Evolutionary conservation across 352 stramenopile species (phyloP), one percentile per base, ranked within the genome.

Genomic region (Blastocystis sp.): DNA sequence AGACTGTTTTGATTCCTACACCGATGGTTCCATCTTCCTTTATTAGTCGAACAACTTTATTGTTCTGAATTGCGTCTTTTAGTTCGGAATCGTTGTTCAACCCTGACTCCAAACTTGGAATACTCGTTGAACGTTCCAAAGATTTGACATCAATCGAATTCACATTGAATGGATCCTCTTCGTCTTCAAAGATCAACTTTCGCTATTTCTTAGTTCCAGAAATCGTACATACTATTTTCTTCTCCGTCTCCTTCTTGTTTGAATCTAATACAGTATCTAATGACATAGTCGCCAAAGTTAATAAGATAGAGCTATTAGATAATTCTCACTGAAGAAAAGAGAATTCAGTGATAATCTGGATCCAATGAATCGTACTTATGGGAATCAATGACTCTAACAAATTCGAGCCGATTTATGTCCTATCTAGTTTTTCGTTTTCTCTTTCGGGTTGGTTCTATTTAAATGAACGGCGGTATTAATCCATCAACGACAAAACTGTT

Each of bases 401-500:
- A 46, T 9, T 46, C 9, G 39, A 2, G 3, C 39, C 9, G 39
- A 46, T 46, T 46, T 46, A 9, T 46, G 39, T 46, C 39, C 2
- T 9, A 46, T 46, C 9, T 9, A 46, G n/a, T 46, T 46, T 9
- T 46, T 46, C 39, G 3, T 9, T 46, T 46, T 46, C 39, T 46
- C 39, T 9, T 46, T 46, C 3, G 39, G 9, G 9, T 9, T 46
- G 9, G 39, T 46, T 42, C 59, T 19, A 69, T 69, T 12, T 42
- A 78, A 43, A 83, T 83, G 71, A 83, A 83, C 54, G 71, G 46
- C 7, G 27, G 29, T 43, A 56, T 83, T 11, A 65, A 83, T 43
- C 71, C 71, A 42, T 51, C 14, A 32, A 83, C 71, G 27, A 83
- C 71, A 39, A 83, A 83, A 29, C 71, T 97, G 52, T 97, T 94